Evolutionary conservation across 208 protist species (phyloP).

Genomic region (Crithidia thermophila): DNA sequence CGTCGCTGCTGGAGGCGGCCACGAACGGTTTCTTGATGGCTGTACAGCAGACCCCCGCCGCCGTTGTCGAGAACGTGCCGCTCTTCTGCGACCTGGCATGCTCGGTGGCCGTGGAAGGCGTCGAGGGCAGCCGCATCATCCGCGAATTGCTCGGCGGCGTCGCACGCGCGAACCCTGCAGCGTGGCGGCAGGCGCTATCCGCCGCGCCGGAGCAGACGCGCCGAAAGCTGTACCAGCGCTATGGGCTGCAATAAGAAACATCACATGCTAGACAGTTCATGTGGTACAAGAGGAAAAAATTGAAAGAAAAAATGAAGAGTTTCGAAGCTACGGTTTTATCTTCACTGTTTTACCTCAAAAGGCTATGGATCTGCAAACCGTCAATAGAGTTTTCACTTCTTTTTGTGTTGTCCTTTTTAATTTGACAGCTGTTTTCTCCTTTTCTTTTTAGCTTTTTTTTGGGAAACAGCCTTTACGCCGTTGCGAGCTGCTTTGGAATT

Average conservation of each 20-base stretch:
- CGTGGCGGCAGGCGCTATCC: constrained; percentile 53
- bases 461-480: not conserved
- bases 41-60: constrained; percentile 38
- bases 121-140: constrained; percentile 56
- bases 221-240: constrained; percentile 71
- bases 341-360: not conserved
- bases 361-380: not conserved
- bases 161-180: constrained; percentile 29
- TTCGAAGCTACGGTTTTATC: not conserved
- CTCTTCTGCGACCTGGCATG: constrained; percentile 78
- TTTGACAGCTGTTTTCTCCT: not conserved
- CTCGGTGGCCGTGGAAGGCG: constrained; percentile 31
- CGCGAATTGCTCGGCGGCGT: constrained; percentile 46
- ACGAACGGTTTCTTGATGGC: constrained; percentile 64
- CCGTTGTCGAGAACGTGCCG: constrained; percentile 32
- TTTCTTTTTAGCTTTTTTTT: not conserved
- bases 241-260: constrained; percentile 53
- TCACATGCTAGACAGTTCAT: not conserved
- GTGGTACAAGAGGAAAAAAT: not conserved
- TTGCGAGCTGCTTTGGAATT: no score
- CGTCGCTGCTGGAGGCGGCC: constrained; percentile 54
- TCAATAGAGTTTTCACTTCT: not conserved
- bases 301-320: not conserved
- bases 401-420: not conserved
- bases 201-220: constrained; percentile 49